These are phyloP conservation scores for Phytophthora podocarpi DNA, from an alignment of 352 stramenopile genomes.

Conservation along the genomic window DNA sequence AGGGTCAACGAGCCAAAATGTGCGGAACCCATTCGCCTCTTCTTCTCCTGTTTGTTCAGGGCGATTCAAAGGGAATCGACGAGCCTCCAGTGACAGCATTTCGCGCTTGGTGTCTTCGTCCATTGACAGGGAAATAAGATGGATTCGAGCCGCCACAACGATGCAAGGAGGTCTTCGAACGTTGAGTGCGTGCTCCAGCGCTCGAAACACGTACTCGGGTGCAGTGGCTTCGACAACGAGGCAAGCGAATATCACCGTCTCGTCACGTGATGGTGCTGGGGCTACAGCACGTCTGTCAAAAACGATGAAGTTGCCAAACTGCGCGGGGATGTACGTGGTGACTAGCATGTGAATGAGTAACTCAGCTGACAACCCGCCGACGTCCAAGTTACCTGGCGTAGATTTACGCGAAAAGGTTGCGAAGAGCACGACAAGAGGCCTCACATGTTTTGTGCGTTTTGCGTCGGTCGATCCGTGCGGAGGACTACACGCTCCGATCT, in stretches of 20 bases:
- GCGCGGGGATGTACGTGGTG: constrained; percentile 90
- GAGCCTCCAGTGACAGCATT: constrained; percentile 14
- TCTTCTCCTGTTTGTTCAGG: constrained; percentile 93
- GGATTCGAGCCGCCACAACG: constrained; percentile 51
- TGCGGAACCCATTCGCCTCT: constrained; percentile 87
- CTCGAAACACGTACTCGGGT: constrained; percentile 64
- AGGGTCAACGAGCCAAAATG: constrained; percentile 74
- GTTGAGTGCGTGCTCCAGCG: constrained; percentile 91
- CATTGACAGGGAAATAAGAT: constrained; percentile 18
- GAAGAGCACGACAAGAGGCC: constrained; percentile 87
- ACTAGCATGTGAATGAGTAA: constrained; percentile 92
- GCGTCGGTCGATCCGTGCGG: constrained; percentile 57
- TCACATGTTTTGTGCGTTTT: constrained; percentile 80
- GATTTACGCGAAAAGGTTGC: constrained; percentile 89
- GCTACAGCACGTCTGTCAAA: constrained; percentile 79
- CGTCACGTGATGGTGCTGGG: constrained; percentile 48
- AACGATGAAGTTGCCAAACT: constrained; percentile 93
- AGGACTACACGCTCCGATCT: constrained; percentile 75
- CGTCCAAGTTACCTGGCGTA: constrained; percentile 76
- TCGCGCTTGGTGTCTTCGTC: constrained; percentile 10
- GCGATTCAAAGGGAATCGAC: constrained; percentile 75
- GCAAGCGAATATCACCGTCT: constrained; percentile 52
- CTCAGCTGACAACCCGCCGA: constrained; percentile 85
- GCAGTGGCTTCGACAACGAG: constrained; percentile 48
- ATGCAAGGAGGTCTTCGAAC: constrained; percentile 85